Conservation (phyloP, 495 filamentous ascomycete genomes). For the Articulospora tetracladia region DNA sequence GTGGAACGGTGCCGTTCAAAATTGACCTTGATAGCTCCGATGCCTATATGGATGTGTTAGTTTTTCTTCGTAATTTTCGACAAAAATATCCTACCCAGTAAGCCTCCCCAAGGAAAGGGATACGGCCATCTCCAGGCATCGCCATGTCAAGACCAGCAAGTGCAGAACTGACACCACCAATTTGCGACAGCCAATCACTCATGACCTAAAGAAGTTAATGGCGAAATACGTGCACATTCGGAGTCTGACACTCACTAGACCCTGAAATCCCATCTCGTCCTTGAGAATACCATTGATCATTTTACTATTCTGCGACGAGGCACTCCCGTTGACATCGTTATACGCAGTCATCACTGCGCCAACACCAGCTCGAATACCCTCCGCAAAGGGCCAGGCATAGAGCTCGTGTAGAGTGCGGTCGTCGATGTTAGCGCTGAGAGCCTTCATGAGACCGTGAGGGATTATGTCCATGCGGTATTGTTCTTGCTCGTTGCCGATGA, state of each 20-base stretch:
- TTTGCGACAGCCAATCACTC: conserved; percentile 76
- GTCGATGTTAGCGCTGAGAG: conserved; percentile 44
- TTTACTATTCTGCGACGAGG: conserved; percentile 66
- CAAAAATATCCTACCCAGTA: conserved; percentile 54
- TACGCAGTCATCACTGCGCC: conserved; percentile 71
- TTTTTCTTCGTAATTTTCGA: background rate
- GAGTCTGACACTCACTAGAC: conserved; percentile 40
- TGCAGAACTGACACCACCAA: conserved; percentile 66
- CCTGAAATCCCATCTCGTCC: conserved; percentile 77
- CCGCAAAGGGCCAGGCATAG: conserved; percentile 79
- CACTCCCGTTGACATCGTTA: conserved; percentile 72
- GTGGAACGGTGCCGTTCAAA: conserved; percentile 69
- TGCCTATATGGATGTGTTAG: background rate
- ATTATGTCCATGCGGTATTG: conserved; percentile 23
- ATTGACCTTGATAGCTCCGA: conserved; percentile 60
- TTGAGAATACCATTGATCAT: conserved; percentile 68
- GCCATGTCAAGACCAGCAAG: conserved; percentile 75
- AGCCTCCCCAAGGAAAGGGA: conserved; percentile 57
- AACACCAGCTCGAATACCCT: conserved; percentile 64
- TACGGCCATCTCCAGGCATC: conserved; percentile 56
- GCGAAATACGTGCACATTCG: background rate
- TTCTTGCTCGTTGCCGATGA: conserved; percentile 56
- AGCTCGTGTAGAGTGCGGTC: conserved; percentile 74
- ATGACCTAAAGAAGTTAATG: conserved; percentile 32
- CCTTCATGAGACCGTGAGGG: conserved; percentile 23